Conservation (phyloP, 768 basidiomycete species). For the Pleurotus salmoneostramineus region DNA sequence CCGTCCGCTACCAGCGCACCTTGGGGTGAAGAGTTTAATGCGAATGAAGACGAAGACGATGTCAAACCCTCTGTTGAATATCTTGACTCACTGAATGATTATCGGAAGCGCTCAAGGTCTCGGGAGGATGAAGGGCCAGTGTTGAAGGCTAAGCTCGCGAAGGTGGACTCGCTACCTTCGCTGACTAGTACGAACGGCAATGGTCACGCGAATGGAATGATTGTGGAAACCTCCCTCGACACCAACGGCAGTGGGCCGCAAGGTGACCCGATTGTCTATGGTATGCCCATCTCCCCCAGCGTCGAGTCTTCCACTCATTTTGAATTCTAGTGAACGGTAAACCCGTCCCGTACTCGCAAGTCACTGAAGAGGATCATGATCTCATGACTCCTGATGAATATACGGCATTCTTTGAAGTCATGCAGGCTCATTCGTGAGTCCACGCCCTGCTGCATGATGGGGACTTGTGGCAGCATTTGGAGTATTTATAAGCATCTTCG, state of each 20-base stretch:
- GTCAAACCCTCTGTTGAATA: slow-evolving; percentile 63
- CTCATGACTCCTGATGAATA: slow-evolving; percentile 94
- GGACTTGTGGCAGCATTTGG: neutral
- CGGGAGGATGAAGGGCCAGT: slow-evolving; percentile 47
- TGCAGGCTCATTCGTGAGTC: slow-evolving; percentile 40
- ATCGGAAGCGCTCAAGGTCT: slow-evolving; percentile 72
- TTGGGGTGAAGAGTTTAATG: slow-evolving; percentile 42
- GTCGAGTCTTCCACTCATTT: neutral
- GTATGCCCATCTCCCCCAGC: slow-evolving; percentile 31
- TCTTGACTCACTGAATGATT: slow-evolving; percentile 66
- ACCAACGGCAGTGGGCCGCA: slow-evolving; percentile 17
- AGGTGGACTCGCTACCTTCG: slow-evolving; percentile 27
- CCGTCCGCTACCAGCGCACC: slow-evolving; percentile 49
- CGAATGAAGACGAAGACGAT: slow-evolving; percentile 64
- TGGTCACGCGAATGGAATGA: slow-evolving; percentile 18
- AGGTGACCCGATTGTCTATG: slow-evolving; percentile 61
- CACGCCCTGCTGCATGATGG: too few relatives aligned
- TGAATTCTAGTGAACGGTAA: slow-evolving; percentile 63
- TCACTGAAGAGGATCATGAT: slow-evolving; percentile 92
- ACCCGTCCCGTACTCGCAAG: slow-evolving; percentile 67
- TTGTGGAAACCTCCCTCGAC: slow-evolving; percentile 9
- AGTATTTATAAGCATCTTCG: slow-evolving; percentile 1
- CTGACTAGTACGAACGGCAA: slow-evolving; percentile 14
- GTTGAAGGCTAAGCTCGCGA: slow-evolving; percentile 34
- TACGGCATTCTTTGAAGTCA: slow-evolving; percentile 70